These are phyloP conservation scores for Heritiera fomes DNA, from an alignment of 345 rosid genomes.

Conservation along the genomic window DNA sequence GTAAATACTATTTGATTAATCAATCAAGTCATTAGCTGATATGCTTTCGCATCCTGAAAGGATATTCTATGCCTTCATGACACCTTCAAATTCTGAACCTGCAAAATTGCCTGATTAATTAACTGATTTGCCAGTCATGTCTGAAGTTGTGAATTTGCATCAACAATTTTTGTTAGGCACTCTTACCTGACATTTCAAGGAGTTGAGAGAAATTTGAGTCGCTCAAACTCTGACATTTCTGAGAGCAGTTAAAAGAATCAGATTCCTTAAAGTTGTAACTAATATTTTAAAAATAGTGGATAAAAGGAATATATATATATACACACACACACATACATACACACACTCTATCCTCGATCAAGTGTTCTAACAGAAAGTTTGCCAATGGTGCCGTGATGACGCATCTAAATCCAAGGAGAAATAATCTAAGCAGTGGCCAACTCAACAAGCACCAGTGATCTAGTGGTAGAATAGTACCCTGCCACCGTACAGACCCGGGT, in stretches of 20 bases:
- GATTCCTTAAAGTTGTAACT: background rate
- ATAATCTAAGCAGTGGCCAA: too few species aligned
- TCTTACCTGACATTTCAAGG: background rate
- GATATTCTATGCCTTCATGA: too few species aligned
- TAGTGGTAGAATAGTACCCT: slow-evolving; percentile 85
- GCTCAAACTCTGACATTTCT: background rate
- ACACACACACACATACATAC: too few species aligned
- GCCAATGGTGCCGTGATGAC: too few species aligned
- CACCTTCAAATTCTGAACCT: too few species aligned
- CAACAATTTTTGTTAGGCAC: too few species aligned
- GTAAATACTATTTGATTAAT: background rate
- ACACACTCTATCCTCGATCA: background rate
- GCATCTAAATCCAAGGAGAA: too few species aligned
- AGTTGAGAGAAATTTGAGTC: background rate
- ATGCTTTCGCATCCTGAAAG: background rate
- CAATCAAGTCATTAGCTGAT: background rate
- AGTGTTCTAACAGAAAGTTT: too few species aligned
- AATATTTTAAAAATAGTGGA: background rate
- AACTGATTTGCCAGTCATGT: too few species aligned
- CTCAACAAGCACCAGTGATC: slow-evolving; percentile 61
- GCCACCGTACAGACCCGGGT: slow-evolving; percentile 80
- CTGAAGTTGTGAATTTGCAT: background rate
- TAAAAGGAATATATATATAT: background rate
- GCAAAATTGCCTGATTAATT: too few species aligned
- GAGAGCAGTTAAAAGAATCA: background rate